These are phyloP conservation scores for Quillaja saponaria DNA, from an alignment of 306 rosid species.

Conservation along the genomic window DNA sequence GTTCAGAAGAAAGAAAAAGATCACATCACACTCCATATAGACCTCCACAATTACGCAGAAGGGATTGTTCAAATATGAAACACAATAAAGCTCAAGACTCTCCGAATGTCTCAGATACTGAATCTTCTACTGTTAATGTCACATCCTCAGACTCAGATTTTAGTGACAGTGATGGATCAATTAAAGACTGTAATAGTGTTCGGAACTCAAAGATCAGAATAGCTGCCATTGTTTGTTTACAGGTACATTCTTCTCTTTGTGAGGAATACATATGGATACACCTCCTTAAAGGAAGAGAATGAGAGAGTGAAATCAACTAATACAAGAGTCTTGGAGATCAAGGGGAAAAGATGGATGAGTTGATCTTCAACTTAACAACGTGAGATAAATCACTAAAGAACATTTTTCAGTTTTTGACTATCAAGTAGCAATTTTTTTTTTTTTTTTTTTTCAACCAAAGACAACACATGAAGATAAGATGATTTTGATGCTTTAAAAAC, in stretches of 20 bases:
- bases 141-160: constrained; percentile 90
- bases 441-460: background rate
- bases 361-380: too few species aligned
- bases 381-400: too few species aligned
- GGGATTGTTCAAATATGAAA: constrained; percentile 49
- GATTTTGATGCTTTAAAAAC: too few species aligned
- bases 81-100: constrained; percentile 38
- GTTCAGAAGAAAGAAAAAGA: constrained; percentile 51
- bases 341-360: too few species aligned
- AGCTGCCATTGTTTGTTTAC: constrained; percentile 82
- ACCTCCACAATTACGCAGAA: constrained; percentile 93
- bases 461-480: too few species aligned
- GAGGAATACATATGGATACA: too few species aligned
- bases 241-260: constrained; percentile 51
- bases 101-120: constrained; percentile 48
- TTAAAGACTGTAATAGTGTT: constrained; percentile 46
- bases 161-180: constrained; percentile 81
- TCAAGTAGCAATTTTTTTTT: too few species aligned
- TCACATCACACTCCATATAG: constrained; percentile 52
- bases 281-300: too few species aligned
- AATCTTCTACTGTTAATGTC: constrained; percentile 52
- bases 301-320: too few species aligned
- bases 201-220: constrained; percentile 71
- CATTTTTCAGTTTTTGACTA: too few species aligned
- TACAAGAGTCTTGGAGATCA: too few species aligned